A percentile compares a stretch with the other conserved stretches of the same genome.
Conservation (phyloP, 306 rosid genomes). For the Prunus salicina region DNA sequence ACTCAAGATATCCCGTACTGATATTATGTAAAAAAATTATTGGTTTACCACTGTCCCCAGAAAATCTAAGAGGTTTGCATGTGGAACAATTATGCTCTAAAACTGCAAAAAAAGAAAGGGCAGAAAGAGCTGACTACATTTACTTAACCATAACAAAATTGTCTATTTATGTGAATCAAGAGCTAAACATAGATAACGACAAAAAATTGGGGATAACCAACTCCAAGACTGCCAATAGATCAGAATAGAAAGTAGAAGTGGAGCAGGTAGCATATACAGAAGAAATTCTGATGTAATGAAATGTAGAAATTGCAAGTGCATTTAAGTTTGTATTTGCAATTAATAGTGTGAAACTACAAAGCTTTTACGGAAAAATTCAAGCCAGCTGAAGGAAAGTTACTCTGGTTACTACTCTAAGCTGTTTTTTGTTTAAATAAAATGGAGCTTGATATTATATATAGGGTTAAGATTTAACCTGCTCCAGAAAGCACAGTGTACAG, state of each 20-base stretch:
- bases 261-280: neutral
- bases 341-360: neutral
- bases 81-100: neutral
- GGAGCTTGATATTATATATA: neutral
- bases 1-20: neutral
- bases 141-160: neutral
- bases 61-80: neutral
- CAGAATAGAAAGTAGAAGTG: neutral
- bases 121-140: neutral
- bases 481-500: conserved; percentile 53
- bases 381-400: neutral
- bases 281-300: neutral
- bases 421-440: neutral
- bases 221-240: neutral
- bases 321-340: neutral
- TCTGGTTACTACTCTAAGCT: neutral
- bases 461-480: conserved; percentile 46
- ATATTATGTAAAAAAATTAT: neutral
- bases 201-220: neutral
- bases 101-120: neutral
- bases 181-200: neutral
- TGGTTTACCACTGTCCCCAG: neutral
- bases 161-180: neutral
- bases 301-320: neutral
- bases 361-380: neutral